Evolutionary conservation across 305 asterid genomes (phyloP).

Genomic region (Solanum hybrid): DNA sequence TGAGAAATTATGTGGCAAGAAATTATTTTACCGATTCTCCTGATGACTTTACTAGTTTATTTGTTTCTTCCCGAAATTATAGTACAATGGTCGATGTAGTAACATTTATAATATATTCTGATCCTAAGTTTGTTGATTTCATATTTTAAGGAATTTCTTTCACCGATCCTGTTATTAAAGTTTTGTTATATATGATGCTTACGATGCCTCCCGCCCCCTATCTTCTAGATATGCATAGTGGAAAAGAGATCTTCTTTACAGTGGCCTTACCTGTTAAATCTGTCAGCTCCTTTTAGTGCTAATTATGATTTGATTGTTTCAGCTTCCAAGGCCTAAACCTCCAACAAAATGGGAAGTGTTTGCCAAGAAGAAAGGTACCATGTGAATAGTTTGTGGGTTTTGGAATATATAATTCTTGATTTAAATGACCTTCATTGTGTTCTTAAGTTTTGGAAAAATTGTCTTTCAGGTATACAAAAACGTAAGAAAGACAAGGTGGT

Average conservation of each 20-base stretch:
- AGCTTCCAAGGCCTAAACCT: slow-evolving; percentile 91
- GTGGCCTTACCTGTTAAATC: background rate
- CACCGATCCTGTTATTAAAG: background rate
- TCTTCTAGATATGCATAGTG: background rate
- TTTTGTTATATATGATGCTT: background rate
- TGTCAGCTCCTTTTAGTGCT: background rate
- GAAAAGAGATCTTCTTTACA: background rate
- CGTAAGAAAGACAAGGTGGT: slow-evolving; percentile 69
- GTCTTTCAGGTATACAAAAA: slow-evolving; percentile 56
- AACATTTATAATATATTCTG: background rate
- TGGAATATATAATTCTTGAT: background rate
- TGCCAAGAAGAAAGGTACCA: slow-evolving; percentile 81
- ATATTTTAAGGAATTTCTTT: background rate
- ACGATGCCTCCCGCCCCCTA: background rate
- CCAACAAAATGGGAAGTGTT: slow-evolving; percentile 95
- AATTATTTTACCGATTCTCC: background rate
- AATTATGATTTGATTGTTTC: slow-evolving; percentile 14
- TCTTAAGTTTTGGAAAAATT: background rate
- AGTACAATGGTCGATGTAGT: background rate
- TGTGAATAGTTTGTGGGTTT: background rate
- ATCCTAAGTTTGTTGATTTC: background rate
- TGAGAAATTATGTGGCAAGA: background rate
- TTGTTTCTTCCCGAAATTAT: background rate
- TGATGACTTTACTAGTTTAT: background rate
- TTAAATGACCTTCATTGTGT: background rate